phyloP scores from a whole-genome alignment of 768 basidiomycete species.

The Crassisporium funariophilum region DNA sequence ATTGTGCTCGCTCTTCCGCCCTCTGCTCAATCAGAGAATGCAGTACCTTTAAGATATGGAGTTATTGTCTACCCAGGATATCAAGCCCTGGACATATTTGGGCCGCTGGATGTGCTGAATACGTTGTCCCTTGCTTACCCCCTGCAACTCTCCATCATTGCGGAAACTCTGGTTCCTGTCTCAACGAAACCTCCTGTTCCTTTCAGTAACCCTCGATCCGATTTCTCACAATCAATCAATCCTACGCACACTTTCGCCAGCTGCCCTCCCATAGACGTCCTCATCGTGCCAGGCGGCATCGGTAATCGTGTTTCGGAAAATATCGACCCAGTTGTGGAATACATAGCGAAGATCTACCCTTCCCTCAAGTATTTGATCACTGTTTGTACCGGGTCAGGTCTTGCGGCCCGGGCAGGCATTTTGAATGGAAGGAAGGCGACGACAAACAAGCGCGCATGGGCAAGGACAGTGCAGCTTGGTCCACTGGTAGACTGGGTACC shows the following conservation, averaged over 20 bases:
- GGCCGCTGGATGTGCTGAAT: slow-evolving; percentile 36
- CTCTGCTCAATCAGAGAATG: slow-evolving; percentile 14
- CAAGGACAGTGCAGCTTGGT: slow-evolving; percentile 20
- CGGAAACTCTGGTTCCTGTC: slow-evolving; percentile 34
- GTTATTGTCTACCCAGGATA: slow-evolving; percentile 32
- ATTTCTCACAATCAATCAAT: slow-evolving; percentile 35
- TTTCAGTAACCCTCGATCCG: slow-evolving; percentile 19
- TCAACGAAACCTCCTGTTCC: slow-evolving; percentile 28
- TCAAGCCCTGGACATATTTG: slow-evolving; percentile 39
- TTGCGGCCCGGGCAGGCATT: slow-evolving; percentile 41
- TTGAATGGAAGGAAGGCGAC: slow-evolving; percentile 46
- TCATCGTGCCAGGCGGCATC: slow-evolving; percentile 31
- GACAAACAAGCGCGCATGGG: slow-evolving; percentile 43
- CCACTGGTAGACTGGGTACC: slow-evolving; percentile 44
- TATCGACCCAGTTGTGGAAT: slow-evolving; percentile 30
- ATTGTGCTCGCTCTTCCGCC: slow-evolving; percentile 9
- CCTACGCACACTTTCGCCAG: slow-evolving; percentile 43
- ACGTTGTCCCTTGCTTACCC: slow-evolving; percentile 27
- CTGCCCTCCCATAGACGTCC: slow-evolving; percentile 38
- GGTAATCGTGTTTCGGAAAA: slow-evolving; percentile 27
- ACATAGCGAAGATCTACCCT: slow-evolving; percentile 36
- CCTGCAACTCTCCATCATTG: slow-evolving; percentile 32
- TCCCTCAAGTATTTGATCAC: slow-evolving; percentile 41
- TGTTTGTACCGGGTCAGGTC: slow-evolving; percentile 44
- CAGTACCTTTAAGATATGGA: slow-evolving; percentile 28